Evolutionary conservation across 345 rosid species (phyloP), one percentile per base, ranked within the genome.

Genomic region (Lepidium aucheri): DNA sequence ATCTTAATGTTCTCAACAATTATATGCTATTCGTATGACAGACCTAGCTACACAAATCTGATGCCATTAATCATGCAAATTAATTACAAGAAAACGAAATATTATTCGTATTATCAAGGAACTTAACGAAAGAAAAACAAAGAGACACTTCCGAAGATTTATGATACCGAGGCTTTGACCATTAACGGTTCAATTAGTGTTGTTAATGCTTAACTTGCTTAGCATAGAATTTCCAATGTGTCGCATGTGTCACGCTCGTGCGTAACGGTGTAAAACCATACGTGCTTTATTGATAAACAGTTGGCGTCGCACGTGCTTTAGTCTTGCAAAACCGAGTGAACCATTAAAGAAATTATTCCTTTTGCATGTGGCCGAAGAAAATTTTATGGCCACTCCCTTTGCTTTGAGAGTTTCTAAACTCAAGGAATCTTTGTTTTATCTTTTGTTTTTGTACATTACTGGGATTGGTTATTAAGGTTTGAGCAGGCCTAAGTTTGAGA

Each of bases 301-400:
- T 38, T 70, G 75, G 69, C 75, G 26, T 63, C 75, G 41, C 75
- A 70, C 75, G 69, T 70, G 69, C 50, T 54, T 10, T 36, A 54
- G 63, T 43, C 36, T 71, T 54, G 41, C 41, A 53, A 53, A 43
- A 35, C 74, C 68, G 63, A 63, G 57, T 54, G 68, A 70, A 54
- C 17, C 51, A 62, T 28, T 0, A 42, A 55, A 45, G 18, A 43
- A 54, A 71, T 71, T 57, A 71, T 71, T 61, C 64, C 64, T 63
- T 63, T 71, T 55, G 69, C 75, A 71, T 71, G 75, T 71, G 69
- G 36, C 28, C 10, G 42, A 64, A 71, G 9, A 38, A 17, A 28
- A 10, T 5, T 9, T 45, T 53, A 9, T 63, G 69, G 64, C 42
- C 64, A 52, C 30, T 18, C 52, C 50, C 62, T 63, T 63, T 63